Evolutionary conservation across 345 rosid species (phyloP).

Genomic region (Hibiscus tridactylites): DNA sequence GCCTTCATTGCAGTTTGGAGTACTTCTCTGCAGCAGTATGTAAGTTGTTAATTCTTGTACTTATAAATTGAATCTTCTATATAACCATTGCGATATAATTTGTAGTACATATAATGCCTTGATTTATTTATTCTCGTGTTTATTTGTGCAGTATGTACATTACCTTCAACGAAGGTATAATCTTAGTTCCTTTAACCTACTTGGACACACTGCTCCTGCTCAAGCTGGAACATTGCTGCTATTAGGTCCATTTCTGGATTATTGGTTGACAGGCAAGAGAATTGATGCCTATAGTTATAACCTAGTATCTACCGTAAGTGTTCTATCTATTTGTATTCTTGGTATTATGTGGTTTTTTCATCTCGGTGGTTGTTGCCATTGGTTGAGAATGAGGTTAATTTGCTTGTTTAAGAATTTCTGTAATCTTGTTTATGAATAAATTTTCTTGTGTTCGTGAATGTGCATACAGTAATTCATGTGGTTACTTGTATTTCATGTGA

Average conservation of each 20-base stretch:
- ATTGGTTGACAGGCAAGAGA: slow-evolving; percentile 76
- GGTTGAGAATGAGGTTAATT: background rate
- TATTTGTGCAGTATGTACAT: slow-evolving; percentile 78
- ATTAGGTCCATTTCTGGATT: slow-evolving; percentile 90
- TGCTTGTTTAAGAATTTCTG: background rate
- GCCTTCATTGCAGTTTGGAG: slow-evolving; percentile 94
- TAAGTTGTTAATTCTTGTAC: slow-evolving; percentile 29
- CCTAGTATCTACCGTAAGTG: slow-evolving; percentile 53
- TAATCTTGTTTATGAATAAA: background rate
- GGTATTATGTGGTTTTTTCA: background rate
- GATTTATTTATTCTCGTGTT: background rate
- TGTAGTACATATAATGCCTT: background rate
- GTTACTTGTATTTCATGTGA: background rate
- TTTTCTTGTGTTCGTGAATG: background rate
- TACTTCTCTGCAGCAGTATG: slow-evolving; percentile 91
- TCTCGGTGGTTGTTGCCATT: background rate
- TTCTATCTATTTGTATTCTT: background rate
- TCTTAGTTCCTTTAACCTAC: slow-evolving; percentile 74
- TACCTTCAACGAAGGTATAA: slow-evolving; percentile 78
- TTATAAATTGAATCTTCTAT: background rate
- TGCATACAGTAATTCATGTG: background rate
- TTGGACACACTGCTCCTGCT: slow-evolving; percentile 98
- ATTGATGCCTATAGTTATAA: slow-evolving; percentile 57
- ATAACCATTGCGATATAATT: background rate
- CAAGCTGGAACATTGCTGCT: slow-evolving; percentile 81